Conservation (phyloP, 2,329 filamentous ascomycete species). For the Ilyonectria destructans region DNA sequence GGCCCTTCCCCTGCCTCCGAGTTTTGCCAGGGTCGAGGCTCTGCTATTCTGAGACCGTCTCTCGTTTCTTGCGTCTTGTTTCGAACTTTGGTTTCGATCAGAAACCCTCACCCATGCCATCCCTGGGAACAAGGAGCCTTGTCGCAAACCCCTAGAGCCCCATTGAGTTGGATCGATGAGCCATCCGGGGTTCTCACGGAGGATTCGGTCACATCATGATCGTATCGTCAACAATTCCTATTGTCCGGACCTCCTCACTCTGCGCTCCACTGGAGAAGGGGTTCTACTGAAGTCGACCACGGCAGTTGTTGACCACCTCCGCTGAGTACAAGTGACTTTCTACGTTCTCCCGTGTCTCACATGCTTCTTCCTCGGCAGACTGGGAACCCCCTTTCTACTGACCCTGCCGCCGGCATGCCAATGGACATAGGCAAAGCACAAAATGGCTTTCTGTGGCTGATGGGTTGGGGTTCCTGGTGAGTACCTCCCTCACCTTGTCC, state of each 20-base stretch:
- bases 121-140: not conserved
- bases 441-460: slow-evolving; percentile 15
- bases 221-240: not conserved
- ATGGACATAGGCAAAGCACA: not conserved
- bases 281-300: not conserved
- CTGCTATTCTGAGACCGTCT: not conserved
- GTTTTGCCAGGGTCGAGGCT: not conserved
- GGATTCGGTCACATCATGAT: not conserved
- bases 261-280: not conserved
- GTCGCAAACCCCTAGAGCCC: not conserved
- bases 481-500: slow-evolving; percentile 9
- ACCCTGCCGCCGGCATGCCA: not conserved
- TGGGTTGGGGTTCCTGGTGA: slow-evolving; percentile 14
- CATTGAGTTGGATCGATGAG: not conserved
- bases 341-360: slow-evolving; percentile 2
- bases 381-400: not conserved
- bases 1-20: not conserved
- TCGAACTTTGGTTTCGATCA: slow-evolving; percentile 19
- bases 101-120: slow-evolving; percentile 3
- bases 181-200: not conserved
- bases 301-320: not conserved
- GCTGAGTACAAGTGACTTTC: not conserved
- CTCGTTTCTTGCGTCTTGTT: slow-evolving; percentile 18
- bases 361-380: slow-evolving; percentile 13
- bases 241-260: not conserved